Evolutionary conservation across 257 asterid species (phyloP).

Genomic region (Scutellaria galericulata): DNA sequence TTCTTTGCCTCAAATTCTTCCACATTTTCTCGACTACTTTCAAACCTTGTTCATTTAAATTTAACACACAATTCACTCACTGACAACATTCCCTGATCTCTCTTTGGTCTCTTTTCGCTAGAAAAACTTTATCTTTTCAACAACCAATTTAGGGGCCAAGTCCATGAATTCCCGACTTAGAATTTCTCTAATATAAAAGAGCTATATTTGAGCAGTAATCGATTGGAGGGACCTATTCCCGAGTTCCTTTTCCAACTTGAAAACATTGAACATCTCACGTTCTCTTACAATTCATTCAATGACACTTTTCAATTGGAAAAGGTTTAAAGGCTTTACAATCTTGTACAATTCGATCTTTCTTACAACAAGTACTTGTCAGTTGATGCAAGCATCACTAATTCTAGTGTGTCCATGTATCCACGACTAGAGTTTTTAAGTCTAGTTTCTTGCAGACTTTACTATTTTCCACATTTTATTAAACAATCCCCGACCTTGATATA

Average conservation of each 20-base stretch:
- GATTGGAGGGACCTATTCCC: slow-evolving; percentile 33
- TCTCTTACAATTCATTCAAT: slow-evolving; percentile 38
- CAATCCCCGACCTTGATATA: background rate
- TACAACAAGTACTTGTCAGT: slow-evolving; percentile 45
- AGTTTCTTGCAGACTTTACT: slow-evolving; percentile 31
- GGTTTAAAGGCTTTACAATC: slow-evolving; percentile 33
- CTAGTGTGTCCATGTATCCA: slow-evolving; percentile 11
- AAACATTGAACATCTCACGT: slow-evolving; percentile 7
- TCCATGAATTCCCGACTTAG: slow-evolving; percentile 11
- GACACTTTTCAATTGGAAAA: slow-evolving; percentile 27
- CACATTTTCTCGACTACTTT: slow-evolving; percentile 34
- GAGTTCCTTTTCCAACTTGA: slow-evolving; percentile 26
- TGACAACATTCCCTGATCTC: slow-evolving; percentile 40
- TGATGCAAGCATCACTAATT: slow-evolving; percentile 14
- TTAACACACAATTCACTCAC: slow-evolving; percentile 35
- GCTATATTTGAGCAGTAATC: slow-evolving; percentile 39
- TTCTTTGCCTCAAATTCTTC: background rate
- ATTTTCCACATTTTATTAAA: background rate
- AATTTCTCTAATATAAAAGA: slow-evolving; percentile 11
- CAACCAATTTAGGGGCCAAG: slow-evolving; percentile 41
- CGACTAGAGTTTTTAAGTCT: slow-evolving; percentile 22
- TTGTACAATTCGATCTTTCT: slow-evolving; percentile 44
- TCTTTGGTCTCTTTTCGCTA: slow-evolving; percentile 42
- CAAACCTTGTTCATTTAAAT: slow-evolving; percentile 28
- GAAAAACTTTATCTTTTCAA: slow-evolving; percentile 20